Evolutionary conservation across 2,329 filamentous ascomycete species (phyloP).

Genomic region (Aureobasidium zeae): DNA sequence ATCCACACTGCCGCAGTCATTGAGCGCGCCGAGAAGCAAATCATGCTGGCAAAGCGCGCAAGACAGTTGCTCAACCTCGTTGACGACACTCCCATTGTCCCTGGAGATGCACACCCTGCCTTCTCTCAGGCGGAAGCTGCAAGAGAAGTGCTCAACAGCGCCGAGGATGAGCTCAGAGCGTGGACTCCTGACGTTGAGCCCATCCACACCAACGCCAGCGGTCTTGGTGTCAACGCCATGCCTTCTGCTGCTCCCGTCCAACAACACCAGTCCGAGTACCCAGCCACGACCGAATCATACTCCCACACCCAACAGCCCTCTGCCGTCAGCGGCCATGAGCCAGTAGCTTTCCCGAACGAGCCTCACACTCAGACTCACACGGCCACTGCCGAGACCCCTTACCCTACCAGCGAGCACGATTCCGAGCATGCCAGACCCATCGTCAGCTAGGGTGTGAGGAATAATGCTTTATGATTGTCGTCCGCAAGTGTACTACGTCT

Average conservation of each 20-base stretch:
- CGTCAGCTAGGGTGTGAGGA: background rate
- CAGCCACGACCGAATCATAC: background rate
- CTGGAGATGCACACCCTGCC: constrained; percentile 63
- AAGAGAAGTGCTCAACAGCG: constrained; percentile 81
- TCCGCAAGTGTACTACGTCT: too few relatives aligned
- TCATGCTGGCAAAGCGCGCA: constrained; percentile 84
- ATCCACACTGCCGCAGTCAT: constrained; percentile 82
- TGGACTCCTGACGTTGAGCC: constrained; percentile 56
- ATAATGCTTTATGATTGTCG: background rate
- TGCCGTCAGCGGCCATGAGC: background rate
- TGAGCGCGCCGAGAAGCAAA: constrained; percentile 93
- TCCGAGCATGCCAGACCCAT: constrained; percentile 3
- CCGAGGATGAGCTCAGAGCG: constrained; percentile 73
- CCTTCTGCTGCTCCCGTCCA: constrained; percentile 19
- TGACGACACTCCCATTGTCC: constrained; percentile 82
- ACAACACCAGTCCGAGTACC: background rate
- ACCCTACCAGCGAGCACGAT: background rate
- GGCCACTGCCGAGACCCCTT: constrained; percentile 5
- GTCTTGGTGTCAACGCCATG: constrained; percentile 41
- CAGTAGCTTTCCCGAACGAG: constrained; percentile 1
- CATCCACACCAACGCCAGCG: constrained; percentile 41
- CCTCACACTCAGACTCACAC: background rate
- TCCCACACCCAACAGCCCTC: background rate
- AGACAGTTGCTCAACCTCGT: constrained; percentile 74
- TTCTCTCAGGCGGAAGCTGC: constrained; percentile 61